Evolutionary conservation across 257 asterid genomes (phyloP).

Genomic region (Lithospermum erythrorhizon): DNA sequence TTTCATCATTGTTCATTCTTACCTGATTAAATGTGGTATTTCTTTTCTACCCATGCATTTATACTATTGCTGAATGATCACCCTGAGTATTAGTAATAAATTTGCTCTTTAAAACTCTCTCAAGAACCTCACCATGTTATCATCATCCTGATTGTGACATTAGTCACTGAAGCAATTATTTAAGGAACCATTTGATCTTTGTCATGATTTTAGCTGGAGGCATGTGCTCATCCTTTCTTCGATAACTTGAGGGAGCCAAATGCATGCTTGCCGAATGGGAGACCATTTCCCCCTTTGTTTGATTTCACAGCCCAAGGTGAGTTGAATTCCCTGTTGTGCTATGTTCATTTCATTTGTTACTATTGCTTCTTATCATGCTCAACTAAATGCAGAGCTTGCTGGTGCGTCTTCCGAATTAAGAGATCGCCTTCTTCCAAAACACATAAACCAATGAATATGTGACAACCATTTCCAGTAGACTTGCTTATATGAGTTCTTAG

Average conservation of each 20-base stretch:
- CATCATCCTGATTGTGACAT: no score
- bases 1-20: neutral
- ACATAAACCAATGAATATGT: conserved; percentile 15
- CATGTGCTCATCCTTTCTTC: conserved; percentile 86
- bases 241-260: conserved; percentile 57
- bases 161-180: no score
- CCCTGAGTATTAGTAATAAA: neutral
- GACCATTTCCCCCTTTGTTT: conserved; percentile 67
- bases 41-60: neutral
- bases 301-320: conserved; percentile 72
- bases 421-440: conserved; percentile 30
- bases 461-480: conserved; percentile 2
- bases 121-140: no score
- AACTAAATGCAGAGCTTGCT: conserved; percentile 25
- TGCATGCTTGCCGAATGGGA: conserved; percentile 60
- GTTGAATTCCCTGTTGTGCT: neutral
- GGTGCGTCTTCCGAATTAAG: conserved; percentile 34
- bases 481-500: neutral
- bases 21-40: neutral
- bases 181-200: neutral
- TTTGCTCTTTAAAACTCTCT: no score
- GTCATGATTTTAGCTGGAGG: conserved; percentile 55
- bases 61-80: neutral
- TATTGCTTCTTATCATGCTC: conserved; percentile 3
- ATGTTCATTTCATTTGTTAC: neutral